Evolutionary conservation across 352 stramenopile genomes (phyloP), one percentile per base, ranked within the genome.

Genomic region (Globisporangium cederbergense): DNA sequence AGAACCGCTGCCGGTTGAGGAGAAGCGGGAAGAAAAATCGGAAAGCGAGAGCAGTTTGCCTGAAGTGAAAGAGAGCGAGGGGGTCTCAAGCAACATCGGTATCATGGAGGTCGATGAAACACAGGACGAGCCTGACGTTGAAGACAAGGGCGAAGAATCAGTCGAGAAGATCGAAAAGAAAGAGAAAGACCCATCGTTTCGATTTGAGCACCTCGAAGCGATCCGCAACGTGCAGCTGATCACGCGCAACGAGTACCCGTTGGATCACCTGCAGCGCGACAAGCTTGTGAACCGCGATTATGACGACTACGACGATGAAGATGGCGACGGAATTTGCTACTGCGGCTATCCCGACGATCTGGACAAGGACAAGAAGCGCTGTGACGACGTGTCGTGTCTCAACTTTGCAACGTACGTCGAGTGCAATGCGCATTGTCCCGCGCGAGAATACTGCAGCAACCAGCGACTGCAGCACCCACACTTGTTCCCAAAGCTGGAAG

Each of bases 371-470:
- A 67, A 70, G 49, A 70, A 62, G 28, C 82, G 83, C 64, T 96
- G 87, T 56, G 76, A 93, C 60, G 83, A 94, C 64, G 83, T 93
- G n/a, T 91, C 84, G 38, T 96, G 87, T 60, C 73, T 96, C n/a
- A 96, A 96, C 66, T 93, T 90, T 57, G 87, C 87, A 49, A 96
- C 87, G 36, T 96, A 95, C 64, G 78, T 93, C 49, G 87, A 96
- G 71, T 96, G 87, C 58, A 75, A 67, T 3, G 56, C 69, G 16
- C 55, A 68, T 2, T 95, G 87, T 46, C 67, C 75, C 1, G 74
- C 83, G 5, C 76, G 74, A 6, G 56, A 73, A 25, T 81, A 64
- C 34, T 95, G 87, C 63, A 22, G 67, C 4, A 95, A 95, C 70
- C 83, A 94, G 69, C 72, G 87, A 14, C 73, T 95, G 68, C 87